Evolutionary conservation across 306 rosid genomes (phyloP).

Genomic region (Trifolium pratense): DNA sequence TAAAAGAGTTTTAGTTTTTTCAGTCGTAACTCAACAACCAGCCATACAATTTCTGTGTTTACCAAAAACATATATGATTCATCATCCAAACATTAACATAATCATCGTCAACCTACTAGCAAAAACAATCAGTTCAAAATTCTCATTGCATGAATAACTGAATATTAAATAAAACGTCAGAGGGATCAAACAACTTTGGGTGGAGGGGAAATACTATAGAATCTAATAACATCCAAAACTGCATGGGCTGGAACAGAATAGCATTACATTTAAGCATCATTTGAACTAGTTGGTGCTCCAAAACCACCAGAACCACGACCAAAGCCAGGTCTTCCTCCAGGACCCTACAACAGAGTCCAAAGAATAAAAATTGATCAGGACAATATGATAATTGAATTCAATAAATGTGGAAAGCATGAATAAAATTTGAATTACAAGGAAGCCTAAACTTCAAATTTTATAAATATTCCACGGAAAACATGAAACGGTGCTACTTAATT

Average conservation of each 20-base stretch:
- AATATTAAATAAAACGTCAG: constrained; percentile 28
- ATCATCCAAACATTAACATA: not conserved
- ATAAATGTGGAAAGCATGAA: not conserved
- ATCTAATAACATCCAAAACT: constrained; percentile 37
- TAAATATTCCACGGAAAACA: not conserved
- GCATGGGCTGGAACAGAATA: constrained; percentile 1
- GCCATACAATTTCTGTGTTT: not conserved
- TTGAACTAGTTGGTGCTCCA: constrained; percentile 58
- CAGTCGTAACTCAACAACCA: not conserved
- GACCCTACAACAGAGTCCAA: constrained; percentile 50
- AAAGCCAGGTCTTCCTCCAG: constrained; percentile 79
- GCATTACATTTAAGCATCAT: constrained; percentile 26
- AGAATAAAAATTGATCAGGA: not conserved
- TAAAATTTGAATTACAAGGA: not conserved
- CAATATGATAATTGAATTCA: too few relatives aligned
- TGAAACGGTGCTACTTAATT: not conserved
- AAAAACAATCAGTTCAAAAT: constrained; percentile 43
- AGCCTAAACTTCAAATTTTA: not conserved
- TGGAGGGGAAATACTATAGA: constrained; percentile 23
- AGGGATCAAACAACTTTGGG: constrained; percentile 14
- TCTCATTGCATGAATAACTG: constrained; percentile 29
- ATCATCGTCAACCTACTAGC: not conserved
- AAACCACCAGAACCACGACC: constrained; percentile 76
- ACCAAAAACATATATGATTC: not conserved
- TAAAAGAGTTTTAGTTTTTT: not conserved